Conservation (phyloP, 2,329 filamentous ascomycete species). For the Ophiostoma populinum region DNA sequence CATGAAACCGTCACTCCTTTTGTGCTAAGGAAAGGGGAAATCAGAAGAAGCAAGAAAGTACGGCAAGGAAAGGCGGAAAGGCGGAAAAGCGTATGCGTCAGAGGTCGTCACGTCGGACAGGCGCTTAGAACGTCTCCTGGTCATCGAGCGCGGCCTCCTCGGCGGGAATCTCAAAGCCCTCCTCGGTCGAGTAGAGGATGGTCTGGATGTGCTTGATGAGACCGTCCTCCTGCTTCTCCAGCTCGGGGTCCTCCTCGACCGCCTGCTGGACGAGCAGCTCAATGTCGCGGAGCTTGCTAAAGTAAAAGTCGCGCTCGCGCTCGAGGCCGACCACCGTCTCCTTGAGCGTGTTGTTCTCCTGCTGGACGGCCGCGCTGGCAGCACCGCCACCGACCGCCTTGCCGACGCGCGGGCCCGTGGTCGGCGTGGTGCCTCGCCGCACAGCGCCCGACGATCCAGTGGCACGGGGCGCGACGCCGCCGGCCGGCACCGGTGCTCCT, state of each 20-base stretch:
- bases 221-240: constrained; percentile 86
- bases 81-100: too few species aligned
- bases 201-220: constrained; percentile 91
- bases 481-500: constrained; percentile 29
- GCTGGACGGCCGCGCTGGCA: constrained; percentile 54
- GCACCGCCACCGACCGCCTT: constrained; percentile 30
- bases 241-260: constrained; percentile 76
- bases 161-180: constrained; percentile 76
- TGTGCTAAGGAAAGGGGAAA: too few species aligned
- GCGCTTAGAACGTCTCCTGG: constrained; percentile 56
- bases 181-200: constrained; percentile 94
- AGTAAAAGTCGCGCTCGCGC: constrained; percentile 96
- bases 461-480: constrained; percentile 24
- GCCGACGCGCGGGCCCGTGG: constrained; percentile 31
- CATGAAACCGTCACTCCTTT: too few species aligned
- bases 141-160: constrained; percentile 53
- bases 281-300: constrained; percentile 94
- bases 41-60: not conserved
- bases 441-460: constrained; percentile 32
- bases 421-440: constrained; percentile 44
- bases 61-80: not conserved
- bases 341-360: constrained; percentile 79
- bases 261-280: constrained; percentile 87
- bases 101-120: not conserved
- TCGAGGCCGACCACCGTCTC: constrained; percentile 91